Percentiles rank a stretch among this genome's conserved stretches.
These are phyloP conservation scores for Yarrowia deformans DNA, from an alignment of 805 yeast genomes.

Conservation along the genomic window DNA sequence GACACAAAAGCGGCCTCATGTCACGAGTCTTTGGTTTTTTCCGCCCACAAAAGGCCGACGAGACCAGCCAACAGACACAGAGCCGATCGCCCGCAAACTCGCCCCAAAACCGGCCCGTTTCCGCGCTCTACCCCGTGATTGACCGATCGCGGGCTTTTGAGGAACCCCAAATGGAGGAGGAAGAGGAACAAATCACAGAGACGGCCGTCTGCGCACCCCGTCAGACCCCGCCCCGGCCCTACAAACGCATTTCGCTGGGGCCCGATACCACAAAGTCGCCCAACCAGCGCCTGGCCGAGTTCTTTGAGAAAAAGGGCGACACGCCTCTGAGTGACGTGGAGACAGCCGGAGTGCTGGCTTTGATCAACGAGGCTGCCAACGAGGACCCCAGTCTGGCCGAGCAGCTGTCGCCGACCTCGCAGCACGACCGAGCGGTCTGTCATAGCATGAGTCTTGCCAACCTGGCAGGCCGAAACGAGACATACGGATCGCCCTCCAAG, in stretches of 20 bases:
- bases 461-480: constrained; percentile 18
- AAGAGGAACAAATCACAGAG: neutral
- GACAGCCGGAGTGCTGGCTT: constrained; percentile 64
- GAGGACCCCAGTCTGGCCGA: constrained; percentile 16
- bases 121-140: constrained; percentile 27
- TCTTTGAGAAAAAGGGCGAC: constrained; percentile 76
- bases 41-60: neutral
- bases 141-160: neutral
- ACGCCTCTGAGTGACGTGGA: constrained; percentile 73
- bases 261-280: constrained; percentile 50
- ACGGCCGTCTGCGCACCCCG: neutral
- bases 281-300: constrained; percentile 68
- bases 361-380: constrained; percentile 28
- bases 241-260: constrained; percentile 13
- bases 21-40: constrained; percentile 19
- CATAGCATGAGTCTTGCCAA: constrained; percentile 32
- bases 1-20: constrained; percentile 1
- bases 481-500: constrained; percentile 4
- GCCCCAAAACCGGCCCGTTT: neutral
- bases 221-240: neutral
- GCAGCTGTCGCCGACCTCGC: constrained; percentile 1
- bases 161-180: neutral
- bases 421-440: constrained; percentile 5
- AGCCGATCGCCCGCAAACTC: neutral
- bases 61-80: neutral